Evolutionary conservation across 225 moss, liverwort and hornwort species (phyloP).

Genomic region (Pleurozium schreberi): DNA sequence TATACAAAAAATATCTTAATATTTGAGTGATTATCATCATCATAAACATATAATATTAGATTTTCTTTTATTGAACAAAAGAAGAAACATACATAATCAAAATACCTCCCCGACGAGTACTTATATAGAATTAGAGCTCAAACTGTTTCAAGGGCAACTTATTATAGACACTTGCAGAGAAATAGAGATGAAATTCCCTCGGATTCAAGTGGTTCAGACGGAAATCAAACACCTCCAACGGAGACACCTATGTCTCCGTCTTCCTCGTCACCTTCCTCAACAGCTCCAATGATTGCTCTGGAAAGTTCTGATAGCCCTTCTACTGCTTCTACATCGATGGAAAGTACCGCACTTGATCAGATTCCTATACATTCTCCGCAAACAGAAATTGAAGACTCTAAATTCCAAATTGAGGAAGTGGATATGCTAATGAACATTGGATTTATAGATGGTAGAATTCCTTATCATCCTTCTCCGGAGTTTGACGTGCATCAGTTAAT

Average conservation of each 20-base stretch:
- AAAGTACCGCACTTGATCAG: not conserved
- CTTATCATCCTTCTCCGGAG: accelerated
- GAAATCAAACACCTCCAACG: not conserved
- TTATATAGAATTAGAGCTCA: not conserved
- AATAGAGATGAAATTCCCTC: not conserved
- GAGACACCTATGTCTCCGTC: not conserved
- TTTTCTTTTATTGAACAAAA: too few species aligned
- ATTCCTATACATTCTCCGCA: accelerated
- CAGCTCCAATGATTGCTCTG: not conserved
- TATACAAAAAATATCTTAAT: too few species aligned
- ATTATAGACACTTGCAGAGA: not conserved
- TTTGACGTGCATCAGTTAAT: not conserved
- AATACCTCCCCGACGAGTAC: accelerated
- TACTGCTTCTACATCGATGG: too few species aligned
- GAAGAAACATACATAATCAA: too few species aligned
- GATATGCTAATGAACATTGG: not conserved
- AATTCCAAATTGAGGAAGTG: not conserved
- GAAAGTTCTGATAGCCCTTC: not conserved
- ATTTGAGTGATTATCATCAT: too few species aligned
- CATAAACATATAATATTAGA: too few species aligned
- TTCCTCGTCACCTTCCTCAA: not conserved
- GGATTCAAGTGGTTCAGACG: not conserved
- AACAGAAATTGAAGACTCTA: accelerated
- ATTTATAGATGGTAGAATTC: not conserved
- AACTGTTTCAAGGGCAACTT: not conserved